Evolutionary conservation across 345 rosid genomes (phyloP).

Genomic region (Fremontodendron californicum): DNA sequence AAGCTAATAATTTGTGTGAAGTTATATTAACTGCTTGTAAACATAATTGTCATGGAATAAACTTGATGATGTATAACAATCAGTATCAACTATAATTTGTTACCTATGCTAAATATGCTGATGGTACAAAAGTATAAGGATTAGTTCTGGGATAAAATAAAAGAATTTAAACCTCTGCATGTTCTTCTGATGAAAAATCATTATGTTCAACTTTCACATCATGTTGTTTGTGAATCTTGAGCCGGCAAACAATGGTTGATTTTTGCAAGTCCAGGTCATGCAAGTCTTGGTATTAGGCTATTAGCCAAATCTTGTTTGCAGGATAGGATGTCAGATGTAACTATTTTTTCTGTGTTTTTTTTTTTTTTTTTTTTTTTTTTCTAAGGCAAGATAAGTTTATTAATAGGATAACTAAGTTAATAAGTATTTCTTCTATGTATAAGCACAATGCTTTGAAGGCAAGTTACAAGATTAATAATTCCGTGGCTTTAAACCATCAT

Average conservation of each 20-base stretch:
- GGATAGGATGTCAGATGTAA: not conserved
- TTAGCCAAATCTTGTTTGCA: not conserved
- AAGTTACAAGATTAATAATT: not conserved
- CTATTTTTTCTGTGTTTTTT: too few relatives aligned
- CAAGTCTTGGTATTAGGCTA: not conserved
- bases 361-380: too few relatives aligned
- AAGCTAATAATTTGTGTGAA: conserved; percentile 7
- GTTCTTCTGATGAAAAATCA: not conserved
- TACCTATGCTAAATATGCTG: not conserved
- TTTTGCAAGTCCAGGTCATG: not conserved
- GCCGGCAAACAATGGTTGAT: not conserved
- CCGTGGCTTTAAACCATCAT: not conserved
- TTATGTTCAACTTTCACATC: not conserved
- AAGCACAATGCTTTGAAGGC: not conserved
- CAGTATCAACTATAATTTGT: not conserved
- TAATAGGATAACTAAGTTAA: not conserved
- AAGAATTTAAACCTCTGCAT: not conserved
- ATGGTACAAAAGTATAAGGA: not conserved
- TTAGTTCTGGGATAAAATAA: not conserved
- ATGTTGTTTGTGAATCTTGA: not conserved
- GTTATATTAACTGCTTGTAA: conserved; percentile 12
- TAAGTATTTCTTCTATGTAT: not conserved
- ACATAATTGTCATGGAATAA: conserved; percentile 5
- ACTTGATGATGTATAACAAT: not conserved
- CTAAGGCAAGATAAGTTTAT: not conserved